Percentiles rank a stretch among this genome's conserved stretches.
Conservation (phyloP, 2,329 filamentous ascomycete species). For the Sphaerulina musiva region DNA sequence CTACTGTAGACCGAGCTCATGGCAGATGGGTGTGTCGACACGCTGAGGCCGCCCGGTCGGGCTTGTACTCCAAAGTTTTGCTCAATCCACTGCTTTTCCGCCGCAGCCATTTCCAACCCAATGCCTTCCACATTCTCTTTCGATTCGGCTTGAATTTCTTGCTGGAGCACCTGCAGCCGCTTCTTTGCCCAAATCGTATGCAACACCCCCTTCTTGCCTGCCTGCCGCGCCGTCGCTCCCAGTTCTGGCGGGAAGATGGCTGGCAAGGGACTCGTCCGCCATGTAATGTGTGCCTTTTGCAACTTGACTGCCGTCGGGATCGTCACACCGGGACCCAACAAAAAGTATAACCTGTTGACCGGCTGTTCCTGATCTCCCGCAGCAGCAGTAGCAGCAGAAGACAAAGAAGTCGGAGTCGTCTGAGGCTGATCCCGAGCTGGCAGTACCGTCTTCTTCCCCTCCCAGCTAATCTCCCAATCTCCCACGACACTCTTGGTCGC, state of each 20-base stretch:
- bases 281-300: slow-evolving; percentile 38
- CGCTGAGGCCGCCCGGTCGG: slow-evolving; percentile 37
- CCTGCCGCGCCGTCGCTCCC: slow-evolving; percentile 57
- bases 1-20: slow-evolving; percentile 24
- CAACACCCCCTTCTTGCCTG: slow-evolving; percentile 71
- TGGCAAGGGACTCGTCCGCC: slow-evolving; percentile 70
- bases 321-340: slow-evolving; percentile 64
- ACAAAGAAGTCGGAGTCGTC: background rate
- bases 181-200: slow-evolving; percentile 90
- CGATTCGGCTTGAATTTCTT: slow-evolving; percentile 69
- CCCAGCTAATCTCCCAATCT: slow-evolving; percentile 76
- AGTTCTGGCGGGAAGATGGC: slow-evolving; percentile 78
- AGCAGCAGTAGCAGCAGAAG: too few species aligned
- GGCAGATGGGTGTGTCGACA: slow-evolving; percentile 24
- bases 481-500: slow-evolving; percentile 43
- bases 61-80: slow-evolving; percentile 63
- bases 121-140: slow-evolving; percentile 71
- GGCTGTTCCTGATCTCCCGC: slow-evolving; percentile 22
- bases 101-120: slow-evolving; percentile 72
- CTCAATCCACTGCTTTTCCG: slow-evolving; percentile 81
- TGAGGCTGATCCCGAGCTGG: slow-evolving; percentile 53
- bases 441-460: slow-evolving; percentile 66
- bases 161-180: slow-evolving; percentile 64
- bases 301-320: slow-evolving; percentile 69
- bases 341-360: slow-evolving; percentile 66